Percentiles rank a stretch among this genome's conserved stretches.
Evolutionary conservation across 1,284 basidiomycete genomes (phyloP).

Genomic region (Pyrrhoderma noxium): DNA sequence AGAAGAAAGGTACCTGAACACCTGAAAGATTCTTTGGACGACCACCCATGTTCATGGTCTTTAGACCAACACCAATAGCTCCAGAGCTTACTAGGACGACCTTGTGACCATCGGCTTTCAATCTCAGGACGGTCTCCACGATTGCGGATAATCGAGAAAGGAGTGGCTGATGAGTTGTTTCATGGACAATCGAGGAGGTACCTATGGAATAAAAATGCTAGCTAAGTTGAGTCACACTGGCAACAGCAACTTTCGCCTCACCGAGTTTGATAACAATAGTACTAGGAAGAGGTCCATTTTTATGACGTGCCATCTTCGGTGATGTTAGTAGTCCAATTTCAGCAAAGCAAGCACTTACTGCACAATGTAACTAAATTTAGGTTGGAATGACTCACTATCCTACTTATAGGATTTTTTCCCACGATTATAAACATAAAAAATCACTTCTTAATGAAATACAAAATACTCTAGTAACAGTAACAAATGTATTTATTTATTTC

Average conservation of each 20-base stretch:
- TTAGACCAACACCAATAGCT: conserved; percentile 91
- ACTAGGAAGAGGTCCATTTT: conserved; percentile 26
- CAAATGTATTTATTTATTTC: no score
- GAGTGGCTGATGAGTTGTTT: conserved; percentile 83
- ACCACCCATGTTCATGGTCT: conserved; percentile 81
- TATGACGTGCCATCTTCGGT: conserved; percentile 11
- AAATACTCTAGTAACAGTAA: no score
- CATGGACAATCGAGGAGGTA: conserved; percentile 91
- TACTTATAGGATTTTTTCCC: no score
- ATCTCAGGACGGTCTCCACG: conserved; percentile 82
- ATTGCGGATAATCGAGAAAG: conserved; percentile 86
- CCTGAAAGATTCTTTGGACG: conserved; percentile 81
- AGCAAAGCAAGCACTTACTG: no score
- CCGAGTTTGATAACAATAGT: conserved; percentile 88
- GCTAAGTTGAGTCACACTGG: conserved; percentile 10
- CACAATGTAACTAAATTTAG: no score
- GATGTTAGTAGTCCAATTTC: not conserved
- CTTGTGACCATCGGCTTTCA: conserved; percentile 80
- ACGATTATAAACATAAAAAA: no score
- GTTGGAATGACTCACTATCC: no score
- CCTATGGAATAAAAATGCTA: conserved; percentile 40
- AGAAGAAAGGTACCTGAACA: conserved; percentile 62
- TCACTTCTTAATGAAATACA: no score
- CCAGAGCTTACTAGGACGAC: conserved; percentile 95
- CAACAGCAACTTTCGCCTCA: conserved; percentile 28